These are phyloP conservation scores for Phaseolus coccineus DNA, from an alignment of 331 rosid species.

Conservation along the genomic window DNA sequence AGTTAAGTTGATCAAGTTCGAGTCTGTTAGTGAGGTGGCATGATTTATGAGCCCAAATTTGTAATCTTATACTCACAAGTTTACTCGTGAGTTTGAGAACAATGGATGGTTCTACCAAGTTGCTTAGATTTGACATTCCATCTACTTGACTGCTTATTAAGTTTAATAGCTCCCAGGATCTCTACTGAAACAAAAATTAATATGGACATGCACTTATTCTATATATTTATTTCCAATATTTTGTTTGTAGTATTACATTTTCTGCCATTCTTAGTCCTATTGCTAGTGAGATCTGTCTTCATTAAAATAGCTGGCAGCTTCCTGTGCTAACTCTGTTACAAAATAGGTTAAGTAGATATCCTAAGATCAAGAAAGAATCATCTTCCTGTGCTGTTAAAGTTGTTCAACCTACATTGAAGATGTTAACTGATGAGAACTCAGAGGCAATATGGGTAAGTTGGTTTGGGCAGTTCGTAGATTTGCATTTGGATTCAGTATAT, in stretches of 20 bases:
- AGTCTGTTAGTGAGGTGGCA: background rate
- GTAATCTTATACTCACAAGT: background rate
- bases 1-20: background rate
- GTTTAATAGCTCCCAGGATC: conserved; percentile 21
- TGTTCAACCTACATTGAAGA: conserved; percentile 76
- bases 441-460: conserved; percentile 78
- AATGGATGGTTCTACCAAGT: background rate
- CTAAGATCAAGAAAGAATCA: conserved; percentile 73
- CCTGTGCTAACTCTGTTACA: conserved; percentile 36
- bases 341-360: conserved; percentile 75
- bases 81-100: background rate
- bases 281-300: conserved; percentile 16
- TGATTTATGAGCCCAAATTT: background rate
- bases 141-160: conserved; percentile 6
- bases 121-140: conserved; percentile 30
- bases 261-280: conserved; percentile 20
- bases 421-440: conserved; percentile 70
- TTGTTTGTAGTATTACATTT: conserved; percentile 6
- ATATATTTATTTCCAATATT: conserved; percentile 4
- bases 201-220: conserved; percentile 2
- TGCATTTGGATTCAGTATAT: conserved; percentile 22
- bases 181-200: background rate
- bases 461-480: conserved; percentile 18
- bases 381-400: conserved; percentile 71
- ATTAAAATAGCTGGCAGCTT: conserved; percentile 11